phyloP scores from a whole-genome alignment of 179 eudicot species.

The Monotropa hypopitys region DNA sequence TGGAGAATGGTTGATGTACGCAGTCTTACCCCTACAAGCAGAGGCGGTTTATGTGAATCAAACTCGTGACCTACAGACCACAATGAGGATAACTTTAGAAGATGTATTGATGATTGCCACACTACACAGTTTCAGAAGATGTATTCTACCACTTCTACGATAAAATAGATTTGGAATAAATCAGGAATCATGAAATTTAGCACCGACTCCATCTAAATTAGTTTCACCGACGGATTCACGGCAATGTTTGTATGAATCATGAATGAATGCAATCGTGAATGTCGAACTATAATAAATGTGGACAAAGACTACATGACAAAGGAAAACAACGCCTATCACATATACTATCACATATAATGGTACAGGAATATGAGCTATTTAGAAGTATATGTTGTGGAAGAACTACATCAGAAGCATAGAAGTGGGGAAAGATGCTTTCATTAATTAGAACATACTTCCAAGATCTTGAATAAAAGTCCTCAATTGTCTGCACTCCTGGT shows the following conservation, averaged over 20 bases:
- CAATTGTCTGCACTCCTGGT: conserved; percentile 42
- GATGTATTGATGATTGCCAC: neutral
- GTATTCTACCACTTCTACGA: neutral
- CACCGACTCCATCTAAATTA: neutral
- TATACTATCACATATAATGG: neutral
- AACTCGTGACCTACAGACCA: no score
- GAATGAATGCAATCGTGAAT: neutral
- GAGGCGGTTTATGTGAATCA: no score
- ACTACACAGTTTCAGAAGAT: neutral
- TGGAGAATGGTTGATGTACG: no score
- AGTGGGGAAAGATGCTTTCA: neutral
- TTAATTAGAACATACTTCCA: conserved; percentile 29
- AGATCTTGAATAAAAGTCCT: conserved; percentile 50
- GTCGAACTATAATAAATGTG: neutral
- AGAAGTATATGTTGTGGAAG: neutral
- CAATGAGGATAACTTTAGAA: no score
- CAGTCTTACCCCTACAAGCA: no score
- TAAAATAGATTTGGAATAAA: no score
- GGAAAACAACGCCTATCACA: neutral
- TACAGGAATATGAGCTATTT: neutral
- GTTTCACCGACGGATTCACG: neutral
- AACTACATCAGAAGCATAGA: neutral
- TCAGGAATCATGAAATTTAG: neutral
- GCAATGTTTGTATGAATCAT: neutral
- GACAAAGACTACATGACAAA: neutral